Base-by-base conservation (phyloP, 208 protist species). In the Acanthamoeba healyi region DNA sequence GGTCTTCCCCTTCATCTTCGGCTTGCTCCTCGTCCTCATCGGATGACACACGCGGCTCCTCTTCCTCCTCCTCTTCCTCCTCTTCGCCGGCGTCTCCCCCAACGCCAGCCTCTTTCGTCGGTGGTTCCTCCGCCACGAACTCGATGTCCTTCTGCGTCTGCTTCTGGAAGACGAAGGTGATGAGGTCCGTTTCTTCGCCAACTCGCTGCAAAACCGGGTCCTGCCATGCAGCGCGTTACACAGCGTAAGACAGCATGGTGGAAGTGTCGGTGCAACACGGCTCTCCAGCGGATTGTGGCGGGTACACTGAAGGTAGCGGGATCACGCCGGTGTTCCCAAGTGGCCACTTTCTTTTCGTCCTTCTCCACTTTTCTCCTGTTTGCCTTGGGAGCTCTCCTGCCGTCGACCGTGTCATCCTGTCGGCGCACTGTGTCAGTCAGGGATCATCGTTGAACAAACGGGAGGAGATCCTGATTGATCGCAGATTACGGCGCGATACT, bases 131-230 rank as follows among this genome's bases (percentile, higher is more conserved):
- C 7, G 32, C 36, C 14, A 15, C 70, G 24, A 79, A 79, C 38
- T 79, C 70, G 38, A 79, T n/a, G 32, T 79, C 70, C 70, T 92
- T 92, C 26, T 92, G 58, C 7, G 86, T 92, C 34, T 74, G 58
- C 44, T 92, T 92, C 32, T 92, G 86, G 44, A 92, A 92, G 32
- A 92, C 86, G 34, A 92, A 92, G 3, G 86, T 79, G 34, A 92
- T 92, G 58, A 67, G 54, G 61, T 92, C 86, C 26, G 54, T 72
- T 32, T 77, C 86, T 51, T 32, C 86, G 26, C 77, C 86, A n/a
- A 92, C 86, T 29, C 65, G 86, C 65, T 92, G 56, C 42, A 92
- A 42, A 26, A 77, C 38, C 29, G 86, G 56, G 67, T 92, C 86
- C 86, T 92, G 38, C n/a, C n/a, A n/a, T n/a, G n/a, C n/a, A n/a